Evolutionary conservation across 2,329 filamentous ascomycete species (phyloP).

Genomic region (Dactylellina sp.): DNA sequence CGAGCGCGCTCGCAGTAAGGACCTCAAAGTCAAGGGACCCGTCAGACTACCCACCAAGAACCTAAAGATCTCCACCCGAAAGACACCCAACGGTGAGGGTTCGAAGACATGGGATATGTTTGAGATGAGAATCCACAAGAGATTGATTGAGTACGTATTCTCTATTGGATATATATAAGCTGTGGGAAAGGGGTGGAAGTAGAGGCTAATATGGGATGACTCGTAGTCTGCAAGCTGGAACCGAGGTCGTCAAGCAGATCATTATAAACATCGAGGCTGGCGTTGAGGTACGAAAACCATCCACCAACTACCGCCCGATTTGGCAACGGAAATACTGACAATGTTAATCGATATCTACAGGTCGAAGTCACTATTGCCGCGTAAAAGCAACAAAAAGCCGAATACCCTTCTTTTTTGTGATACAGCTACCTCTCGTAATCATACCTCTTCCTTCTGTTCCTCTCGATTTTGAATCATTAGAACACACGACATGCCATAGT

Average conservation of each 20-base stretch:
- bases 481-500: slow-evolving; percentile 44
- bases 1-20: slow-evolving; percentile 98
- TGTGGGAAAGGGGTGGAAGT: not conserved
- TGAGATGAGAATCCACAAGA: slow-evolving; percentile 99
- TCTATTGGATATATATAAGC: not conserved
- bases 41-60: slow-evolving; percentile 98
- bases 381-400: slow-evolving; percentile 65
- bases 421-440: slow-evolving; percentile 38
- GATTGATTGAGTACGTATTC: slow-evolving; percentile 83
- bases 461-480: not conserved
- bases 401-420: slow-evolving; percentile 22
- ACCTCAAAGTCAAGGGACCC: slow-evolving; percentile 97
- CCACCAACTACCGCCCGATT: not conserved
- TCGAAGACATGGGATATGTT: slow-evolving; percentile 99
- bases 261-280: slow-evolving; percentile 96
- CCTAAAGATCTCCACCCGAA: slow-evolving; percentile 95
- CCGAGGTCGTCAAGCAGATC: slow-evolving; percentile 96
- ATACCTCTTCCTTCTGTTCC: not conserved
- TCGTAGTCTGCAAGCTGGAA: slow-evolving; percentile 86
- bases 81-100: slow-evolving; percentile 99
- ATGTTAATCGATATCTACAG: slow-evolving; percentile 14
- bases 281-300: slow-evolving; percentile 71
- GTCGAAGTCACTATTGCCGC: slow-evolving; percentile 93
- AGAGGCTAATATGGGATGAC: not conserved
- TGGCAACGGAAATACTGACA: slow-evolving; percentile 2